These are phyloP conservation scores for Haematococcus lacustris DNA, from an alignment of 139 green algal species.

Conservation along the genomic window DNA sequence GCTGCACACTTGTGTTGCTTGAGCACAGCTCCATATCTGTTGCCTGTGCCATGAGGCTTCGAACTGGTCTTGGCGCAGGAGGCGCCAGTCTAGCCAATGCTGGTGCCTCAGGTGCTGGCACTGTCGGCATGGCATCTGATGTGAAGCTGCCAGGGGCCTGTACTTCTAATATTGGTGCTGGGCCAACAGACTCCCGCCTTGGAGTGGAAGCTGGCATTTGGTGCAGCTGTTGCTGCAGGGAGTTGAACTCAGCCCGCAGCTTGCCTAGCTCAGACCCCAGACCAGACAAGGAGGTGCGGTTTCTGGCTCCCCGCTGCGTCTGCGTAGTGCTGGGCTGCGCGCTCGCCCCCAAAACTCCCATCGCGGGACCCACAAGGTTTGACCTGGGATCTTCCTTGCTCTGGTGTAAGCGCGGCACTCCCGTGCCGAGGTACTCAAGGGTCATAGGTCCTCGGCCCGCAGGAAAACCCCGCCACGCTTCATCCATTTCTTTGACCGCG, in stretches of 20 bases:
- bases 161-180: background rate
- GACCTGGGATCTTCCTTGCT: too few relatives aligned
- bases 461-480: too few relatives aligned
- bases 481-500: too few relatives aligned
- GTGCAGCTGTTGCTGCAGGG: conserved; percentile 15
- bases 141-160: background rate
- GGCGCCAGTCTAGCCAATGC: background rate
- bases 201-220: background rate
- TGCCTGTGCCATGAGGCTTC: background rate
- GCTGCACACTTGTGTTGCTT: background rate
- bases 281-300: background rate
- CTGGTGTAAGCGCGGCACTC: background rate
- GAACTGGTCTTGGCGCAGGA: background rate
- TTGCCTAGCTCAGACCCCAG: conserved; percentile 5
- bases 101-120: background rate
- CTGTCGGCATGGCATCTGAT: background rate
- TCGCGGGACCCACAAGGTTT: too few relatives aligned
- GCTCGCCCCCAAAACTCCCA: too few relatives aligned
- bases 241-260: conserved; percentile 10
- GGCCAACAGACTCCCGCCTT: background rate
- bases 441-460: too few relatives aligned
- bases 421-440: background rate
- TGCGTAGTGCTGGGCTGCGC: too few relatives aligned
- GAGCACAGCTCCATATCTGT: background rate
- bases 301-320: too few relatives aligned